Base-by-base conservation (phyloP, 2,329 filamentous ascomycete genomes). In the Aspergillus puulaauensis region DNA sequence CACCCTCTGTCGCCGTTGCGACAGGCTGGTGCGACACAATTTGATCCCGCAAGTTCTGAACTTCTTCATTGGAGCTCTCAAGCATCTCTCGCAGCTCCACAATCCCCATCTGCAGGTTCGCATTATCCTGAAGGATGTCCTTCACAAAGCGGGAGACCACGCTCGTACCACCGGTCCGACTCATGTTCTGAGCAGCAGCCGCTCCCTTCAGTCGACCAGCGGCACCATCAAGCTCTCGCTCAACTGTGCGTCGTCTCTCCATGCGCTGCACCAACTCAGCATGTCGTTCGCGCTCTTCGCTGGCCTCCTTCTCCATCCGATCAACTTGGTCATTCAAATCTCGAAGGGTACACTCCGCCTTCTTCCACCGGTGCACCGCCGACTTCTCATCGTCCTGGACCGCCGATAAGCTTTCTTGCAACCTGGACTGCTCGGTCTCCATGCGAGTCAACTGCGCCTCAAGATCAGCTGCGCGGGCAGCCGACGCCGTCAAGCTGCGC, bases 71-170 rank as follows among this genome's bases (percentile, higher is more conserved):
- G 3, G 93, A 96, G 70, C 86, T 92, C 68, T 91, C 84, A 21
- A 99, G 82, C 86, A 99, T 88, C 71, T 96, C 93, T 17, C 93
- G 84, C 48, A 99, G 78, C 77, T 99, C 95, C 52, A 93, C 86
- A 59, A 98, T 96, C 15, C 92, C 92, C 61, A 95, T 83, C 73
- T 99, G 95, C 45, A 99, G 79, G 66, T 91, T 96, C 9, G 93
- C 91, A 70, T 99, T 99, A 73, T 99, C 95, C 68, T 96, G 89
- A 17, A 99, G 80, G 56, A 99, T 90, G 72, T 98, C 95, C 65
- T 93, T 91, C 56, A 99, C 95, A 66, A 99, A 98, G 70, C 96
- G 91, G 19, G 91, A 93, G n/a, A 98, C 91, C 39, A 96, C 91
- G 57, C 81, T 87, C 60, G 81, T 86, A 9, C 84, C 82, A 56